Percentiles rank a stretch among this genome's conserved stretches.
Evolutionary conservation across 2,329 filamentous ascomycete species (phyloP).

Genomic region (Onygenales sp.): DNA sequence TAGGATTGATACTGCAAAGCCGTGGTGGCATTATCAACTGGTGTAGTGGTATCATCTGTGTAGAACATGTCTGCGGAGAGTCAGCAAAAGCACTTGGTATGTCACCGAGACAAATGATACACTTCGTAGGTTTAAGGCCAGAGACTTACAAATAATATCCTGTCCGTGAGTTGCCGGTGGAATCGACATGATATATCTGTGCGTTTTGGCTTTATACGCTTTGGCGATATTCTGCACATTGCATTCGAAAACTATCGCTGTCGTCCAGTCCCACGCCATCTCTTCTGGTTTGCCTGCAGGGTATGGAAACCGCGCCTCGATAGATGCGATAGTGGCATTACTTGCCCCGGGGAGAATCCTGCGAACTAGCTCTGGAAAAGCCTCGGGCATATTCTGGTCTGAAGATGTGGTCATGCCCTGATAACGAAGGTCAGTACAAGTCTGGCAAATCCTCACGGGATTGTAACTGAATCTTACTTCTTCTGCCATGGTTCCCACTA

Average conservation of each 20-base stretch:
- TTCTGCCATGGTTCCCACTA: too few species aligned
- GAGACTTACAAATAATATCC: slow-evolving; percentile 8
- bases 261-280: slow-evolving; percentile 9
- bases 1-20: slow-evolving; percentile 7
- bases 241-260: slow-evolving; percentile 8
- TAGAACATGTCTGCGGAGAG: slow-evolving; percentile 5
- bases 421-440: too few species aligned
- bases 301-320: slow-evolving; percentile 8
- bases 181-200: slow-evolving; percentile 9
- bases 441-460: too few species aligned
- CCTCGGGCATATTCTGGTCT: slow-evolving; percentile 3
- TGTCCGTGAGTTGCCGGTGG: slow-evolving; percentile 8
- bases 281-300: slow-evolving; percentile 5
- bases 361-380: slow-evolving; percentile 9
- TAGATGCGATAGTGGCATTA: slow-evolving; percentile 4
- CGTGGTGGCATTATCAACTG: slow-evolving; percentile 1
- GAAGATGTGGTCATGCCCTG: too few species aligned
- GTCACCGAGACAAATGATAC: not conserved
- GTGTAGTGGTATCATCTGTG: slow-evolving; percentile 4
- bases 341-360: slow-evolving; percentile 3
- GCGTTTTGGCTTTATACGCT: slow-evolving; percentile 3
- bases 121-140: too few species aligned
- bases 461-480: too few species aligned
- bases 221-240: slow-evolving; percentile 7
- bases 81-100: not conserved